A percentile compares a stretch with the other conserved stretches of the same genome.
Evolutionary conservation across 805 yeast species (phyloP).

Genomic region (Wickerhamomyces mucosus): DNA sequence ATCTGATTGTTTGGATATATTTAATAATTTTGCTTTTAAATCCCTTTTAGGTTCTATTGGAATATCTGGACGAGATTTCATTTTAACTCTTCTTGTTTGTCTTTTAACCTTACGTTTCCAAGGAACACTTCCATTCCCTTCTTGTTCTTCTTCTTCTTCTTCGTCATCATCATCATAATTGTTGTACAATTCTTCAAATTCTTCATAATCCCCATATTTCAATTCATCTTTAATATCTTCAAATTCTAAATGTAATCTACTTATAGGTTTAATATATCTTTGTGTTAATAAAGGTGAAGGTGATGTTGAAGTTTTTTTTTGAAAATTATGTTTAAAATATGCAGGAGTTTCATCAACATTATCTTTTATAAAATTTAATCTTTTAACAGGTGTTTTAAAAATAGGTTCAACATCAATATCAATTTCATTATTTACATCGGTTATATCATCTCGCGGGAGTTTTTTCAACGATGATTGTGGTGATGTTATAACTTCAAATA

Average conservation of each 20-base stretch:
- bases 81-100: slow-evolving; percentile 20
- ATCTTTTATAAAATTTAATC: slow-evolving; percentile 1
- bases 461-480: slow-evolving; percentile 12
- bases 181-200: slow-evolving; percentile 12
- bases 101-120: slow-evolving; percentile 26
- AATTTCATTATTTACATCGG: neutral
- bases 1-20: too few species aligned
- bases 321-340: slow-evolving; percentile 24
- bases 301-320: slow-evolving; percentile 7
- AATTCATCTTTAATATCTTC: slow-evolving; percentile 25
- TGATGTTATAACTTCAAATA: slow-evolving; percentile 40
- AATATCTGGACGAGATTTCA: slow-evolving; percentile 16
- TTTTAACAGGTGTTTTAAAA: slow-evolving; percentile 8
- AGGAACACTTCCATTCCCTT: slow-evolving; percentile 7
- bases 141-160: slow-evolving; percentile 5
- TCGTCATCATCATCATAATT: slow-evolving; percentile 12
- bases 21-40: too few species aligned
- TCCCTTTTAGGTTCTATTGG: slow-evolving; percentile 26
- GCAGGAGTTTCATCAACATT: slow-evolving; percentile 30
- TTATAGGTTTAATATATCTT: slow-evolving; percentile 25
- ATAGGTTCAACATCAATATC: neutral
- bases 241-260: slow-evolving; percentile 39
- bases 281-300: slow-evolving; percentile 23
- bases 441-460: neutral
- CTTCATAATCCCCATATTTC: slow-evolving; percentile 16